These are phyloP conservation scores for Daldinia childiae DNA, from an alignment of 495 filamentous ascomycete genomes.

Conservation along the genomic window DNA sequence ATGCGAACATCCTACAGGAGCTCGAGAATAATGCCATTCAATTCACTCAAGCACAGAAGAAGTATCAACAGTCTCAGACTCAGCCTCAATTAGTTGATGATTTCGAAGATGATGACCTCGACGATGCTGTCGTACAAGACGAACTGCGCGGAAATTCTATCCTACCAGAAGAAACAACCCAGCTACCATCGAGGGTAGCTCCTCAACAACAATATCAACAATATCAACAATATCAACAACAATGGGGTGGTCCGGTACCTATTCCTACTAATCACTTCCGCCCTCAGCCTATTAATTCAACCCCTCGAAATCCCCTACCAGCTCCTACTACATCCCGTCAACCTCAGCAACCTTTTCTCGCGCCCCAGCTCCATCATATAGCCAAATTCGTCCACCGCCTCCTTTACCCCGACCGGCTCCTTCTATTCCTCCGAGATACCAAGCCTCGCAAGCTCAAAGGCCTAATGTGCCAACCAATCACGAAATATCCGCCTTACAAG, in stretches of 20 bases:
- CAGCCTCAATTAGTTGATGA: constrained; percentile 37
- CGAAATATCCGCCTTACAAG: constrained; percentile 41
- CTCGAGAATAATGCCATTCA: constrained; percentile 61
- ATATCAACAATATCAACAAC: background rate
- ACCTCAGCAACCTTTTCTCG: constrained; percentile 20
- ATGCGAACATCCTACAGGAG: constrained; percentile 54
- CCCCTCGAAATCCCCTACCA: constrained; percentile 14
- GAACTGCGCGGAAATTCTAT: constrained; percentile 15
- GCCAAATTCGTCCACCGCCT: constrained; percentile 39
- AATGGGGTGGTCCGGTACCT: constrained; percentile 36
- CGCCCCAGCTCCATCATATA: background rate
- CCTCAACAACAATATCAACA: constrained; percentile 26
- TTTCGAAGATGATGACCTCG: constrained; percentile 50
- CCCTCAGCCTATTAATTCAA: constrained; percentile 13
- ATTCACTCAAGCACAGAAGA: constrained; percentile 55
- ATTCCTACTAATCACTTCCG: constrained; percentile 31
- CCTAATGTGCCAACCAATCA: constrained; percentile 26
- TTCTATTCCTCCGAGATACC: constrained; percentile 39
- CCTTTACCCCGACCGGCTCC: constrained; percentile 40
- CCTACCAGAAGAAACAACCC: constrained; percentile 19
- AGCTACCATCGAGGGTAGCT: constrained; percentile 31
- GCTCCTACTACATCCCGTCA: constrained; percentile 30
- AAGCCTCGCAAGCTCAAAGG: constrained; percentile 43
- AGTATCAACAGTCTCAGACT: constrained; percentile 33
- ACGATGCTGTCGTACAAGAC: constrained; percentile 46